Base-by-base conservation (phyloP, 306 rosid species). In the Trifolium fragiferum region DNA sequence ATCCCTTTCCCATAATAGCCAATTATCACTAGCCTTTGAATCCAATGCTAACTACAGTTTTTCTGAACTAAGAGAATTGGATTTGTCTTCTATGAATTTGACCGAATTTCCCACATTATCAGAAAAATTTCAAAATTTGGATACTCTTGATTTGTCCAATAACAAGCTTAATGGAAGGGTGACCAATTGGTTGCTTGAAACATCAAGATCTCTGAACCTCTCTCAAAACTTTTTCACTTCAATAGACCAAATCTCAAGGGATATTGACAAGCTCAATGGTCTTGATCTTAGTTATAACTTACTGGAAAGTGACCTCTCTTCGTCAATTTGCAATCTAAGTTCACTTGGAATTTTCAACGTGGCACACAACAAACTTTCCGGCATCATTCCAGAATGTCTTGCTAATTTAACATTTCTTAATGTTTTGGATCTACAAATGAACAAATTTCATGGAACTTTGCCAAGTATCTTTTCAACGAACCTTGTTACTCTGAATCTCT, bases 311-410 rank as follows among this genome's bases (percentile, higher is more conserved):
- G 23, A 37, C 4, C 18, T 78, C 18, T 7, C 82, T n/a, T 12
- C 25, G 0, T 6, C 54, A 23, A 7, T 77, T 33, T 77, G 81
- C 18, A 60, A 69, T 37, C 6, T 12, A 25, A 69, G 55, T 57
- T 40, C 50, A 11, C 18, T 71, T 5, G 0, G 0, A 1, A 0
- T 27, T 0, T 47, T 78, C 51, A 41, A 3, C 7, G 40, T 78
- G 38, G 72, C 68, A 2, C 12, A n/a, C 60, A 78, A 78, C 23
- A 49, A 62, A 19, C 18, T 78, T 6, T 70, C 38, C 10, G 72
- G 49, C 5, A 53, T 0, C 8, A 47, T 70, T 68, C 86, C 89
- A 1, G 51, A 10, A 20, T 86, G 89, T 33, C 50, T 81, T 1
- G 63, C 10, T 10, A 74, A 61, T 20, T 18, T 21, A 0, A 0